Conservation (phyloP, 306 rosid species). For the Rosa rugosa region DNA sequence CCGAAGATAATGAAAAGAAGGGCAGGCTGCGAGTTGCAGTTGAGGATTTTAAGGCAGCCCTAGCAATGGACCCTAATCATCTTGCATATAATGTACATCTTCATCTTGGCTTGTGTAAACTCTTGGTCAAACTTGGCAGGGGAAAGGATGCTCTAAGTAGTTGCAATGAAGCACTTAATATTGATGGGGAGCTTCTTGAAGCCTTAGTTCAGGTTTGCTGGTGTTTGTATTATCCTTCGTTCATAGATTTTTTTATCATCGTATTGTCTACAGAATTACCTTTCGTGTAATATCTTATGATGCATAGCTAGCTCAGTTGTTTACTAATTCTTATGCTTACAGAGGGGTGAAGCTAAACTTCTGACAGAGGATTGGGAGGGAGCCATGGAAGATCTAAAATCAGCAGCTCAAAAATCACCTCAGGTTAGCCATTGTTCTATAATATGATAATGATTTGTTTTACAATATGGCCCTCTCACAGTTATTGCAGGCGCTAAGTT, state of each 20-base stretch:
- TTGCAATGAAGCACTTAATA: slow-evolving; percentile 79
- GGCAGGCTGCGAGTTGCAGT: slow-evolving; percentile 90
- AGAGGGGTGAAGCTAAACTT: slow-evolving; percentile 99
- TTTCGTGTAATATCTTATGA: not conserved
- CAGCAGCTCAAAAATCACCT: slow-evolving; percentile 91
- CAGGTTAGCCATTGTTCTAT: slow-evolving; percentile 50
- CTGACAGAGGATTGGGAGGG: slow-evolving; percentile 96
- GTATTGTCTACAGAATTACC: not conserved
- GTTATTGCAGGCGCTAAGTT: not conserved
- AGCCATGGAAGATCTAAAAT: slow-evolving; percentile 87
- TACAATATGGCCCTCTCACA: not conserved
- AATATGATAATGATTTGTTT: not conserved
- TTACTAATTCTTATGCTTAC: slow-evolving; percentile 27
- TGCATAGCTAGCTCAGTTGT: not conserved
- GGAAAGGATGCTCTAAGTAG: slow-evolving; percentile 93
- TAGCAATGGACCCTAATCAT: slow-evolving; percentile 83
- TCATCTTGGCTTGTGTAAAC: slow-evolving; percentile 91
- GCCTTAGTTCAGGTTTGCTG: slow-evolving; percentile 88
- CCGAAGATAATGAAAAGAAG: slow-evolving; percentile 84
- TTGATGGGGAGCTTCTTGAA: slow-evolving; percentile 71
- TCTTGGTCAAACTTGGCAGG: slow-evolving; percentile 82
- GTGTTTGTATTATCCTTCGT: slow-evolving; percentile 12
- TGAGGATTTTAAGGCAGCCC: slow-evolving; percentile 80
- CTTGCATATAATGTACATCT: slow-evolving; percentile 86
- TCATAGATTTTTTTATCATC: not conserved